Base-by-base conservation (phyloP, 176 grass and related monocot genomes). In the Bonia amplexicaulis region DNA sequence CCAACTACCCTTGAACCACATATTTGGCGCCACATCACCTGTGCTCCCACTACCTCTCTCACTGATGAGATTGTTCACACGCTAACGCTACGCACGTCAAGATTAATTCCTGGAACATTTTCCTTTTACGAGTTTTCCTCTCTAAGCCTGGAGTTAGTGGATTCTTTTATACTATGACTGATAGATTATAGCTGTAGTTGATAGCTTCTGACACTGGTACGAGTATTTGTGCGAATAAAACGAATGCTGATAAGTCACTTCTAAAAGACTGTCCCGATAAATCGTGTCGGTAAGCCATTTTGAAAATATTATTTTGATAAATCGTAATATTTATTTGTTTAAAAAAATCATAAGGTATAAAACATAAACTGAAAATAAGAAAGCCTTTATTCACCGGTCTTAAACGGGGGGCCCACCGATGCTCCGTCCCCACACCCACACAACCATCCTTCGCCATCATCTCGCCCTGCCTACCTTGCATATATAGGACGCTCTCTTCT, bases 401-500 rank as follows among this genome's bases (percentile, higher is more conserved):
- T 71, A 74, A 45, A 48, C 9, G 52, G 33, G 17, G 61, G 17
- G 6, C 29, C 53, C 75, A 12, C 82, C 16, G 46, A 15, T 31
- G 78, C 70, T 59, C 16, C 52, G 68, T 67, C 69, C 46, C 53
- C 87, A 29, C 66, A 14, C 58, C 39, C 45, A 25, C 79, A 59
- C 57, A 69, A 0, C 44, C 62, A 41, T 12, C 45, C 39, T 82
- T 64, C 35, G 45, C 83, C 71, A 27, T 78, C 71, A 26, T 45
- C 19, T 52, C 65, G 0, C 55, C 33, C 3, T 11, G 29, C 33
- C 46, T 25, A 22, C 64, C 31, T 39, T 66, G 73, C 84, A 51
- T 90, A 87, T 83, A 73, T 49, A 86, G 74, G 6, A 49, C 29
- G 67, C 47, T 41, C 72, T 65, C 65, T 13, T 71, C 55, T n/a